These are phyloP conservation scores for Wickerhamia fluorescens DNA, from an alignment of 805 yeast species.

Conservation along the genomic window DNA sequence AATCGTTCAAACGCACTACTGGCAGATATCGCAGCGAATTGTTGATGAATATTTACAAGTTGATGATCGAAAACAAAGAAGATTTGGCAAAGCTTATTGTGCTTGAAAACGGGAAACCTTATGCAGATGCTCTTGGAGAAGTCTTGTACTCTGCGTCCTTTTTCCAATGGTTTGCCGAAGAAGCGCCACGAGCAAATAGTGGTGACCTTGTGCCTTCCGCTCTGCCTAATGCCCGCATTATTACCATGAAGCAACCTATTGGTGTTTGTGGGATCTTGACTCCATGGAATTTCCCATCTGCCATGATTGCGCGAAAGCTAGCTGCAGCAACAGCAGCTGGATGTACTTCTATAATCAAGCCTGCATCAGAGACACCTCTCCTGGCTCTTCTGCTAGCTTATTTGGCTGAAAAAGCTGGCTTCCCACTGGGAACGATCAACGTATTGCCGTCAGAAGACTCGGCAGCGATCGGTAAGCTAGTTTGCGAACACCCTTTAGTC, in stretches of 20 bases:
- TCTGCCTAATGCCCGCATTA: conserved; percentile 40
- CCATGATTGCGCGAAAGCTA: conserved; percentile 68
- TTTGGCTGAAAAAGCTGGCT: conserved; percentile 58
- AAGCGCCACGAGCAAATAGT: conserved; percentile 62
- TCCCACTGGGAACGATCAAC: conserved; percentile 65
- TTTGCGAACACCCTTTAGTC: conserved; percentile 43
- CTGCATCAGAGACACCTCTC: conserved; percentile 71
- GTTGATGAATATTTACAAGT: conserved; percentile 44
- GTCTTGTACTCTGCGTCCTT: conserved; percentile 62
- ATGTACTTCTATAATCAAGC: conserved; percentile 70
- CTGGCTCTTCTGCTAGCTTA: conserved; percentile 62
- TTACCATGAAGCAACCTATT: conserved; percentile 64
- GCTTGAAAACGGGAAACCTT: conserved; percentile 70
- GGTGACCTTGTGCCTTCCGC: conserved; percentile 64
- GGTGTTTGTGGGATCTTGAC: conserved; percentile 77
- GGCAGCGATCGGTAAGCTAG: conserved; percentile 44
- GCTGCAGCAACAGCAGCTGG: conserved; percentile 80
- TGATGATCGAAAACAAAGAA: conserved; percentile 50
- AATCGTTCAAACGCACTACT: conserved; percentile 43
- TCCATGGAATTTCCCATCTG: conserved; percentile 82
- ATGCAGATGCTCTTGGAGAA: conserved; percentile 68
- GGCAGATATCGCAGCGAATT: conserved; percentile 50
- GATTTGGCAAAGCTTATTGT: conserved; percentile 62
- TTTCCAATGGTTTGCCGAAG: conserved; percentile 87
- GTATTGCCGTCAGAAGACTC: conserved; percentile 47